These are phyloP conservation scores for Paracoccidioides brasiliensis DNA, from an alignment of 2,329 filamentous ascomycete genomes.

Conservation along the genomic window DNA sequence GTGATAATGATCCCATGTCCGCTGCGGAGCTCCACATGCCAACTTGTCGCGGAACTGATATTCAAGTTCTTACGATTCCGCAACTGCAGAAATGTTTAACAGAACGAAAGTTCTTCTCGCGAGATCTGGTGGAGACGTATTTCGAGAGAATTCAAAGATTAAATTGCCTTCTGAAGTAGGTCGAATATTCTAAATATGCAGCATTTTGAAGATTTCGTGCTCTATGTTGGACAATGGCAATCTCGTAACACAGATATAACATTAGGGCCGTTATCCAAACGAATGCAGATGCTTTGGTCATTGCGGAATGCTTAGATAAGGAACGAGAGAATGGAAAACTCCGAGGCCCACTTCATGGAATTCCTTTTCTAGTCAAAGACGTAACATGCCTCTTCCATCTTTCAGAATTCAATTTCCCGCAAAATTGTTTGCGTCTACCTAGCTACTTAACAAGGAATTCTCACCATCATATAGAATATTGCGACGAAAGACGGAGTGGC, in stretches of 20 bases:
- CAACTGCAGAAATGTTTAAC: constrained; percentile 5
- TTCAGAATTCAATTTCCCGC: not conserved
- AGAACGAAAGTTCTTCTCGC: constrained; percentile 4
- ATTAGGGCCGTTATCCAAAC: constrained; percentile 43
- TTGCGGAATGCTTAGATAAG: constrained; percentile 47
- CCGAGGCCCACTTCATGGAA: constrained; percentile 58
- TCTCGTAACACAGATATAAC: not conserved
- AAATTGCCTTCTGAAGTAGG: constrained; percentile 6
- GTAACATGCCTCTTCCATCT: not conserved
- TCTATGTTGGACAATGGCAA: not conserved
- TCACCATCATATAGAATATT: constrained; percentile 36
- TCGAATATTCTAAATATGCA: not conserved
- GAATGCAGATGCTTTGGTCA: constrained; percentile 53
- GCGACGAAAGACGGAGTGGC: constrained; percentile 56
- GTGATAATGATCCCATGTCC: no score
- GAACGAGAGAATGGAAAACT: constrained; percentile 45
- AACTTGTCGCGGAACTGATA: constrained; percentile 3
- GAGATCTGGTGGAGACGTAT: constrained; percentile 3
- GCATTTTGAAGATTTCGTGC: not conserved
- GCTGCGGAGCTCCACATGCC: not conserved
- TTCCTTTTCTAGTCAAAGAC: constrained; percentile 64
- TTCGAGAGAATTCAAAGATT: constrained; percentile 2
- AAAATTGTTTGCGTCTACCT: not conserved
- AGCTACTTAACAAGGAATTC: not conserved
- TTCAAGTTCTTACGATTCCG: constrained; percentile 5